Conservation (phyloP, 768 basidiomycete genomes). For the Bullera alba region DNA sequence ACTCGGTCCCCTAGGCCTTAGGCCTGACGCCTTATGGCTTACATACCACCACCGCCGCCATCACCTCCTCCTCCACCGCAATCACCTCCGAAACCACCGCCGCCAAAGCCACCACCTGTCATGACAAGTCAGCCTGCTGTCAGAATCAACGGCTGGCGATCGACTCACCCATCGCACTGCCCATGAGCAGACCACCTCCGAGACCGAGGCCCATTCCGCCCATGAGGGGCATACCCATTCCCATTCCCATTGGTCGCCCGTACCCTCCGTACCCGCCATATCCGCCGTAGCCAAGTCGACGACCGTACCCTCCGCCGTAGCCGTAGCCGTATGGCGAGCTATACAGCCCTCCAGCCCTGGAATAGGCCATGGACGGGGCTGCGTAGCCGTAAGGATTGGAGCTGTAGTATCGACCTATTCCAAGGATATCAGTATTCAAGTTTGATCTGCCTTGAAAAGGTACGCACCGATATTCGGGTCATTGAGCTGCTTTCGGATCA, state of each 20-base stretch:
- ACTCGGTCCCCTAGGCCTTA: too few species aligned
- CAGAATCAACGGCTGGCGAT: not conserved
- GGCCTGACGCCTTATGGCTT: too few species aligned
- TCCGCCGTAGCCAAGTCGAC: slow-evolving; percentile 11
- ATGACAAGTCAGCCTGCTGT: not conserved
- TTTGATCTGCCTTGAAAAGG: not conserved
- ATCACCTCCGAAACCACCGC: slow-evolving; percentile 1
- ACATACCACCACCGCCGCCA: slow-evolving; percentile 3
- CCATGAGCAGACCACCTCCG: slow-evolving; percentile 17
- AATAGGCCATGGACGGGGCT: slow-evolving; percentile 20
- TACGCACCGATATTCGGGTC: slow-evolving; percentile 28
- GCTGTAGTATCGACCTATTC: slow-evolving; percentile 21
- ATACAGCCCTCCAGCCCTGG: slow-evolving; percentile 17
- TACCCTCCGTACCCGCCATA: slow-evolving; percentile 7
- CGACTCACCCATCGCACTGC: slow-evolving; percentile 10
- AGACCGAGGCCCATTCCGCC: too few species aligned
- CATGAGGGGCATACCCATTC: slow-evolving; percentile 17
- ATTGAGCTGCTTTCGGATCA: slow-evolving; percentile 23
- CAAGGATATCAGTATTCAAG: not conserved
- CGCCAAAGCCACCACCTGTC: slow-evolving; percentile 17
- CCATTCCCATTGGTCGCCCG: slow-evolving; percentile 3
- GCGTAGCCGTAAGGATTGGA: slow-evolving; percentile 29
- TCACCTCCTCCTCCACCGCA: slow-evolving; percentile 7
- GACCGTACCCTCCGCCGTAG: slow-evolving; percentile 16
- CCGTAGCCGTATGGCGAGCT: slow-evolving; percentile 30